Base-by-base conservation (phyloP, 345 rosid species). In the Anastatica hierochuntica region DNA sequence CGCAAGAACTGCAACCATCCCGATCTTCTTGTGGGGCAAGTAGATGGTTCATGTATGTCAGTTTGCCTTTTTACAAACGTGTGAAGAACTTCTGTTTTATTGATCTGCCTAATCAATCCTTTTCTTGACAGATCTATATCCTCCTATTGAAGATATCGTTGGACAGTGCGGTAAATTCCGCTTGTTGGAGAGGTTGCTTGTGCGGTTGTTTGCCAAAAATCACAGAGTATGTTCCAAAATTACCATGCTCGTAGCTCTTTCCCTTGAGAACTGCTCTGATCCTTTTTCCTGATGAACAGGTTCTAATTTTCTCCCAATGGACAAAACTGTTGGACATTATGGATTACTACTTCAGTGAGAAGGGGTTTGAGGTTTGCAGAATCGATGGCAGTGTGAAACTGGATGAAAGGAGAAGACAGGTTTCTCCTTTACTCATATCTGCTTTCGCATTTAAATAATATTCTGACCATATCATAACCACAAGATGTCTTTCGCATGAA, bases 1-100 rank as follows among this genome's bases (percentile, higher is more conserved):
- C 74, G 95, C 49, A 92, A 92, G 76, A 92, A 92, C 49, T 92
- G 97, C 88, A 83, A 85, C 79, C 98, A 92, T 71, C 98, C 98
- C 3, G 97, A 92, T 69, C 90, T 92, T 58, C 68, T 88, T 24
- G 82, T 67, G 64, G 80, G 88, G 4, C 85, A 76, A 27, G 69
- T 78, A 37, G 64, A 67, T 60, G 96, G 84, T 53, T 77, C 97
- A 72, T 73, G 98, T 88, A 81, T 67, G 35, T 52, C n/a, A n/a
- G 27, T 24, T 24, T 14, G 24, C 46, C 35, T 29, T 27, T 53
- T 24, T 13, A 27, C 54, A 31, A 29, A 27, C n/a, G n/a, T n/a
- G n/a, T n/a, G n/a, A 43, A 23, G 4, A 38, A 30, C 33, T 33
- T 26, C 11, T 41, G 19, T 35, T 27, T 38, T 48, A 19, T 5